Percentiles rank a stretch among this genome's conserved stretches.
These are phyloP conservation scores for Malassezia psittaci DNA, from an alignment of 1,284 basidiomycete species.

Conservation along the genomic window DNA sequence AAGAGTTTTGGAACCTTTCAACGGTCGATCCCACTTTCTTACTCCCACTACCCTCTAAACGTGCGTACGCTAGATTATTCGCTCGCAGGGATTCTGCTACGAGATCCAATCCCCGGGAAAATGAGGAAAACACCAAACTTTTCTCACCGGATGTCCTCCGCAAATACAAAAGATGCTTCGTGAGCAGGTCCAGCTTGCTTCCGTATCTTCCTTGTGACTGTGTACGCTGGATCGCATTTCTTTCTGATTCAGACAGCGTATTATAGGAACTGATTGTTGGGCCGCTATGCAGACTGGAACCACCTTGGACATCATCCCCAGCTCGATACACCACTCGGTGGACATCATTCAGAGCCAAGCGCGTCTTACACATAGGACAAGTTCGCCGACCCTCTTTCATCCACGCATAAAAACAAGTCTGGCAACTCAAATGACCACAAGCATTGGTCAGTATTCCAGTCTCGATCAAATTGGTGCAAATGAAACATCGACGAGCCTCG, in stretches of 20 bases:
- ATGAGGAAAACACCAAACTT: constrained; percentile 40
- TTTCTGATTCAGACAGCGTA: constrained; percentile 19
- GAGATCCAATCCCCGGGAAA: constrained; percentile 36
- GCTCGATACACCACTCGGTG: constrained; percentile 34
- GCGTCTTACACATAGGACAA: constrained; percentile 38
- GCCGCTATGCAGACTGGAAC: background rate
- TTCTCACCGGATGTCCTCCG: constrained; percentile 27
- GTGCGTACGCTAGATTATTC: constrained; percentile 29
- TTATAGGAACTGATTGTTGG: constrained; percentile 14
- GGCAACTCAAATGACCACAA: constrained; percentile 39
- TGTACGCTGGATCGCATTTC: constrained; percentile 15
- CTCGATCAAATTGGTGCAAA: constrained; percentile 37
- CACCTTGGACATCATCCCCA: background rate
- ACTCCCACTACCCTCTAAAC: constrained; percentile 26
- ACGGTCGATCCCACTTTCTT: constrained; percentile 19
- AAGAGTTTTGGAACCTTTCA: constrained; percentile 25
- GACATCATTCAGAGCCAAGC: constrained; percentile 26
- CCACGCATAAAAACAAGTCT: constrained; percentile 42
- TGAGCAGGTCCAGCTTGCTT: constrained; percentile 39
- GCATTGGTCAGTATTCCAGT: constrained; percentile 35
- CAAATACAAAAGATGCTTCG: constrained; percentile 29
- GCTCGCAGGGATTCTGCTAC: constrained; percentile 33
- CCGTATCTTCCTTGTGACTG: constrained; percentile 29
- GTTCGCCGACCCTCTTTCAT: constrained; percentile 24
- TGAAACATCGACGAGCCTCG: constrained; percentile 29